phyloP scores from a whole-genome alignment of 106 monocot genomes.

The Xerophyta viscosa region DNA sequence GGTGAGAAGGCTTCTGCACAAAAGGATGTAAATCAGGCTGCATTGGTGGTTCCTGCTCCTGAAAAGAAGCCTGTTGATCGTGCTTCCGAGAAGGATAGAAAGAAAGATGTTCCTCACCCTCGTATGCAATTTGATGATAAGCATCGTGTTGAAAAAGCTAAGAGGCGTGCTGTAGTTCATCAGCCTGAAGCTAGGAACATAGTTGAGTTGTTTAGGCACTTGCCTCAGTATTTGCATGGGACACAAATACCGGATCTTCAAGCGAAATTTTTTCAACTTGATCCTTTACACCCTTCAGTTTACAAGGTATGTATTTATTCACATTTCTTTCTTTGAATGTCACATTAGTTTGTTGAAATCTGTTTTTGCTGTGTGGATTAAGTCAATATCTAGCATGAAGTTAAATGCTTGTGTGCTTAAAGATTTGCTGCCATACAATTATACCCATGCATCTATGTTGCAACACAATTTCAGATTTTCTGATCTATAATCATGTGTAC shows the following conservation, averaged over 20 bases:
- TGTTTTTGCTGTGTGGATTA: too few species aligned
- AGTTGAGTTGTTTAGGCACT: conserved; percentile 90
- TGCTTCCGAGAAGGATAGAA: conserved; percentile 59
- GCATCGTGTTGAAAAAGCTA: conserved; percentile 81
- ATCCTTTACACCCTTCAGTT: conserved; percentile 89
- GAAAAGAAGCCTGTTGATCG: conserved; percentile 58
- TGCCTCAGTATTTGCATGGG: conserved; percentile 91
- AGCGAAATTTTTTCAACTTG: conserved; percentile 82
- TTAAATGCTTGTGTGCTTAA: too few species aligned
- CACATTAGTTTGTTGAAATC: too few species aligned
- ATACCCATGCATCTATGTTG: too few species aligned
- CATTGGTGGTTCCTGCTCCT: conserved; percentile 23
- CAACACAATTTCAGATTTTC: too few species aligned
- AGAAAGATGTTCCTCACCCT: conserved; percentile 78
- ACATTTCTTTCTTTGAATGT: not conserved
- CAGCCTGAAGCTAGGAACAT: conserved; percentile 79
- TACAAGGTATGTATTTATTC: conserved; percentile 50
- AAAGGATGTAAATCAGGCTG: conserved; percentile 53
- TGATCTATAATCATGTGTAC: too few species aligned
- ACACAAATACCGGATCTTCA: conserved; percentile 82
- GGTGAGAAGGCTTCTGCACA: conserved; percentile 28
- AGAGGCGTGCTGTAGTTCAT: conserved; percentile 69
- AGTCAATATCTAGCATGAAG: too few species aligned
- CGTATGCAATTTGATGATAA: conserved; percentile 92
- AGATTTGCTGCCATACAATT: too few species aligned